A percentile compares a stretch with the other conserved stretches of the same genome.
These are phyloP conservation scores for Epithele typhae DNA, from an alignment of 768 basidiomycete genomes.

Conservation along the genomic window DNA sequence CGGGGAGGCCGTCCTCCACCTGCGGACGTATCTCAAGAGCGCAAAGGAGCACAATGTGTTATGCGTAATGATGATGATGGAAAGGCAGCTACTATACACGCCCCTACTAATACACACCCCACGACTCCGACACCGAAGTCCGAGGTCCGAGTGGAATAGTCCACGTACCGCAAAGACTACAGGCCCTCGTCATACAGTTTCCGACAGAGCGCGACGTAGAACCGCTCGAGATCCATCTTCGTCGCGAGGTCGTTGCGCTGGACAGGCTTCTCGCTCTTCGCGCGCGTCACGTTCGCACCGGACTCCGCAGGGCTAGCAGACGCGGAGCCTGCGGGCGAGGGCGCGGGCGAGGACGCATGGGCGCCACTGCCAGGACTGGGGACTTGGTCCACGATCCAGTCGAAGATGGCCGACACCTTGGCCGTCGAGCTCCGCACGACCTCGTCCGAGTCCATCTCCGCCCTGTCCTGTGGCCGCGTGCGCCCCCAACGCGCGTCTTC, in stretches of 20 bases:
- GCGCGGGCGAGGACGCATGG: background rate
- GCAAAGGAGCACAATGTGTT: too few relatives aligned
- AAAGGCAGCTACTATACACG: too few relatives aligned
- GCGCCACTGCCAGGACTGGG: conserved; percentile 10
- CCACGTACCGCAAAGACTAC: too few relatives aligned
- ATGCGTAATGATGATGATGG: too few relatives aligned
- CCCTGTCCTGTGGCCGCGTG: conserved; percentile 13
- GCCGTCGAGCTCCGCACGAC: conserved; percentile 65
- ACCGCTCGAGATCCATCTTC: conserved; percentile 78
- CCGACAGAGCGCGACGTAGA: conserved; percentile 84
- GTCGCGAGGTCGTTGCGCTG: conserved; percentile 44
- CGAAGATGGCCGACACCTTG: conserved; percentile 68
- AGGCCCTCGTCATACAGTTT: conserved; percentile 93
- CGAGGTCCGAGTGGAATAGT: too few relatives aligned
- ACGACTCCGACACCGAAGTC: too few relatives aligned
- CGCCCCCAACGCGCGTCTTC: background rate
- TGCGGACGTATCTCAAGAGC: too few relatives aligned
- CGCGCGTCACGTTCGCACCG: conserved; percentile 5
- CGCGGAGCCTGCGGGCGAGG: background rate
- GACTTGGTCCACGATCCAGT: conserved; percentile 75
- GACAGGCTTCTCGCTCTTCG: conserved; percentile 14
- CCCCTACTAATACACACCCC: too few relatives aligned
- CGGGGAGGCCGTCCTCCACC: too few relatives aligned
- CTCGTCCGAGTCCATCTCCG: conserved; percentile 42
- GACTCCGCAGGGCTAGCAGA: conserved; percentile 7